These are phyloP conservation scores for Vigna nakashimae DNA, from an alignment of 306 rosid genomes.

Conservation along the genomic window DNA sequence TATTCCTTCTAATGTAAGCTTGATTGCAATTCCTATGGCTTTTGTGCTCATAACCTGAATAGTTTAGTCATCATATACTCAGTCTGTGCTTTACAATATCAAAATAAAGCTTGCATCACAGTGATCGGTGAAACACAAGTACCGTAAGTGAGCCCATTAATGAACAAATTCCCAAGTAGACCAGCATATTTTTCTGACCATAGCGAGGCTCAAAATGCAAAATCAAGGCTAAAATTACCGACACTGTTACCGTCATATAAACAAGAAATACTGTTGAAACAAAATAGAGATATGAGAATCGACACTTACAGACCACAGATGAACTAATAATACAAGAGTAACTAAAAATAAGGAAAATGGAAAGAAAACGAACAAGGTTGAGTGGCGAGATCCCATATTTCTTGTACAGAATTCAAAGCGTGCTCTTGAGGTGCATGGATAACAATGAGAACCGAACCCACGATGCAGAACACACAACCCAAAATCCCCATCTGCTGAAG, in stretches of 20 bases:
- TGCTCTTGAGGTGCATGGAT: constrained; percentile 25
- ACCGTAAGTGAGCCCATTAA: constrained; percentile 82
- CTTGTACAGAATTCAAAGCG: constrained; percentile 8
- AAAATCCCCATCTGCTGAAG: constrained; percentile 17
- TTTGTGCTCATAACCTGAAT: constrained; percentile 80
- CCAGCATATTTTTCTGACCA: constrained; percentile 73
- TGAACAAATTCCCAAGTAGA: constrained; percentile 79
- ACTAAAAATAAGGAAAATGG: background rate
- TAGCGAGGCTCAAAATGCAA: constrained; percentile 77
- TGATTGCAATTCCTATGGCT: constrained; percentile 82
- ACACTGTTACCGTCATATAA: constrained; percentile 61
- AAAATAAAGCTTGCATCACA: constrained; percentile 19
- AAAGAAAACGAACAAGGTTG: background rate
- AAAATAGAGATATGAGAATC: constrained; percentile 21
- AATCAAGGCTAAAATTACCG: constrained; percentile 69
- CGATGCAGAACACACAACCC: constrained; percentile 15
- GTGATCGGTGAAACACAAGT: constrained; percentile 24
- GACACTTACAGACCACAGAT: constrained; percentile 1
- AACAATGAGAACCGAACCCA: constrained; percentile 21
- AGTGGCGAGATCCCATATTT: constrained; percentile 28
- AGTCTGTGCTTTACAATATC: constrained; percentile 4
- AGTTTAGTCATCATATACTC: background rate
- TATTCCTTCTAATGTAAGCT: constrained; percentile 64
- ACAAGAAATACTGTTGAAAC: constrained; percentile 62
- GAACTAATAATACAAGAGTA: background rate